Base-by-base conservation (phyloP, 257 asterid genomes). In the Haberlea rhodopensis region DNA sequence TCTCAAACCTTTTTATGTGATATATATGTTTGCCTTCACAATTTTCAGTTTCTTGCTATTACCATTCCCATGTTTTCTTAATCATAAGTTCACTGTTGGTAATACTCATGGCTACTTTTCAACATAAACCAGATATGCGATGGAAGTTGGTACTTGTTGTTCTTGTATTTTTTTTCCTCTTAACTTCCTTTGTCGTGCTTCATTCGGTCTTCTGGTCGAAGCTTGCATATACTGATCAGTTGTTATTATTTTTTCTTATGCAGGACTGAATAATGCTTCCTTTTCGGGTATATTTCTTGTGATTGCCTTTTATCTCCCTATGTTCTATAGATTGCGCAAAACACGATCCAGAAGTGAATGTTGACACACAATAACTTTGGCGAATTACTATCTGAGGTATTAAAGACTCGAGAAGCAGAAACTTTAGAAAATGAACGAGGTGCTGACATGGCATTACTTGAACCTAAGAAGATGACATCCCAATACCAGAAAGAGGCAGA, bases 401-500 rank as follows among this genome's bases (percentile, higher is more conserved):
- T 91, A 55, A 88, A 83, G 86, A 77, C 81, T 31, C 86, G 86
- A 64, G 96, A 91, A 79, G 73, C 90, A 8, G 94, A 88, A 73
- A 89, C 95, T 64, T 72, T 77, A 76, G 96, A 89, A 72, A 83
- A 77, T 68, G 95, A 91, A 75, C 95, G 76, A 75, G 90, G 82
- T 53, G 95, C 90, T 29, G 98, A 91, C 73, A 85, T 80, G 80
- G 92, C 88, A 71, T 78, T 91, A 53, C 96, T 91, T 2, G 98
- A 91, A 74, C 95, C 98, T 1, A 88, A 91, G 75, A 91, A 86
- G 76, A 70, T 91, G 90, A 85, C 96, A 2, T 91, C 98, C 66
- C 96, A 87, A 70, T 91, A 84, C 78, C 96, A 88, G 78, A 91
- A 91, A 84, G 98, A 91, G 72, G 96, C 98, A 22, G 96, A 88